phyloP scores from a whole-genome alignment of 768 basidiomycete genomes.

The Russula dissimulans region DNA sequence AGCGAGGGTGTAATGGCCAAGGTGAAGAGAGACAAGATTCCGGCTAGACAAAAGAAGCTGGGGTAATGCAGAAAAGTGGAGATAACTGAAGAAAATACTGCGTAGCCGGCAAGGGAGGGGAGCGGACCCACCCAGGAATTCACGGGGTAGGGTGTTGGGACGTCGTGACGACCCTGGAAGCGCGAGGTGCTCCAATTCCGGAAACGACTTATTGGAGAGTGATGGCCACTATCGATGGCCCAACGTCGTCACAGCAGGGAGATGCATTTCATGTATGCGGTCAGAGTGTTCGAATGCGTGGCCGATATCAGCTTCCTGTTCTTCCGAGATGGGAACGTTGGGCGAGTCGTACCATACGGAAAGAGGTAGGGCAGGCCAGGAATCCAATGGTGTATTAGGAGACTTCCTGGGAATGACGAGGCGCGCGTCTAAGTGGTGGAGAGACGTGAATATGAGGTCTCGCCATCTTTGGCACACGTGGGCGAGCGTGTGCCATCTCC shows the following conservation, averaged over 20 bases:
- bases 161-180: no score
- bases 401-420: no score
- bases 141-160: no score
- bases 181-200: neutral
- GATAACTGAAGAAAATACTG: neutral
- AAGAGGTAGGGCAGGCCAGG: neutral
- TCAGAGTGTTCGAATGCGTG: neutral
- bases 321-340: neutral
- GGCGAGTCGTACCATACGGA: neutral
- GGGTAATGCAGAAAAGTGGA: neutral
- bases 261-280: neutral
- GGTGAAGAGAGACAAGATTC: constrained; percentile 1
- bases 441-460: no score
- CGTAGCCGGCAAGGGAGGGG: neutral
- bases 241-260: neutral
- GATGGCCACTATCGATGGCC: neutral
- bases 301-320: neutral
- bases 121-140: neutral
- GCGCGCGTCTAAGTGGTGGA: no score
- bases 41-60: neutral
- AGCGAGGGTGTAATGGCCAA: neutral
- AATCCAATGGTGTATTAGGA: neutral
- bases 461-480: no score
- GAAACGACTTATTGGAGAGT: neutral
- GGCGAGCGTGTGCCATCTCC: no score